Base-by-base conservation (phyloP, 345 rosid genomes). In the Eucalyptus guilfoylei region DNA sequence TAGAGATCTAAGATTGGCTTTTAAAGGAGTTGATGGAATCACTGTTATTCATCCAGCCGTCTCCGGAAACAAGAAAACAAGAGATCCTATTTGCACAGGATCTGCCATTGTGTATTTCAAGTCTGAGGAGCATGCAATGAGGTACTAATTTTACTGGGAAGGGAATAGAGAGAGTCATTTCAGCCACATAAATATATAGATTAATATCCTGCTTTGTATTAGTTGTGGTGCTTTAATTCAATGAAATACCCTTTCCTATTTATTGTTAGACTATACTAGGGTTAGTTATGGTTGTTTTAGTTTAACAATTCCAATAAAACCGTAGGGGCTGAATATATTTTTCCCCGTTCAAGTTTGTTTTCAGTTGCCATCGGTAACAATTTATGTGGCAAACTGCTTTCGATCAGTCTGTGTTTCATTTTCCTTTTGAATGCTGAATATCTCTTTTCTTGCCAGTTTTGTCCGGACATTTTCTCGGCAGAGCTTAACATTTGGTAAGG, bases 51-150 rank as follows among this genome's bases (percentile, higher is more conserved):
- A 89, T 87, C 98, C 99, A 40, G 96, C 93, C 86, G 97, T 97
- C 88, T 88, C 95, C 67, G 99, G 99, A 81, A 96, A 95, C 89
- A 94, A 92, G 93, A 97, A 96, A 94, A 96, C 99, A 8, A 95
- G 93, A 88, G 99, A 97, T 90, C 99, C 99, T 87, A 86, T 96
- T 16, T 96, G 98, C 89, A 96, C 94, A 88, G 99, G 99, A 86
- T 95, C 92, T 86, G 98, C 98, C 62, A 92, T 93, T 92, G 94
- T 97, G 88, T 91, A 95, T 94, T 96, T 97, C 93, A 95, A 91
- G 92, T 91, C 90, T 5, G 94, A 95, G 90, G 89, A 88, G 90
- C 95, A 95, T 91, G 98, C 97, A 87, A 86, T 91, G 44, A 96
- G 98, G 99, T 96, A 94, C 48, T 16, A 80, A 30, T 89, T 32